Percentiles rank a stretch among this genome's conserved stretches.
These are phyloP conservation scores for Trametes sp. DNA, from an alignment of 1,284 basidiomycete species.

Conservation along the genomic window DNA sequence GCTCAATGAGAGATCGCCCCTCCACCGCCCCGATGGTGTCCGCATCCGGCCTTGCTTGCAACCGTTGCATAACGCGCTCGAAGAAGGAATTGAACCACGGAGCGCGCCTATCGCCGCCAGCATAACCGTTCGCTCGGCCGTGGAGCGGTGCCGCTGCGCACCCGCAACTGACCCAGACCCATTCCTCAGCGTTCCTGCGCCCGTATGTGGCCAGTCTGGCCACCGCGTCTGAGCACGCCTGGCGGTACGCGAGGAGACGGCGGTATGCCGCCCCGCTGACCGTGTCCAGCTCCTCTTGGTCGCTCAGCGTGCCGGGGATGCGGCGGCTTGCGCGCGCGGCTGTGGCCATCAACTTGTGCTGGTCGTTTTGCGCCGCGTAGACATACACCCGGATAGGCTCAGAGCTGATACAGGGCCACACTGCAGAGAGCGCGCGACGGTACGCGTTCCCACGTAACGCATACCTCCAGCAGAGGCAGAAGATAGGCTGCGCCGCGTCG, in stretches of 20 bases:
- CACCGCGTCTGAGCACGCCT: neutral
- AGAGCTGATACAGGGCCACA: neutral
- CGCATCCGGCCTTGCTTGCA: too few species aligned
- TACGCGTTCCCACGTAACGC: neutral
- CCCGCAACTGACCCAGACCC: too few species aligned
- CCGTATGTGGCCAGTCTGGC: neutral
- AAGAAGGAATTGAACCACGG: too few species aligned
- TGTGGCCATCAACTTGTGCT: neutral
- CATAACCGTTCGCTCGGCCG: too few species aligned
- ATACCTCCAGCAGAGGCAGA: neutral
- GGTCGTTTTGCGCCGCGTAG: neutral
- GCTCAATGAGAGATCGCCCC: too few species aligned
- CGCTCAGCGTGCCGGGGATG: neutral
- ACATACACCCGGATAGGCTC: neutral
- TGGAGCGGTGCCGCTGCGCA: too few species aligned
- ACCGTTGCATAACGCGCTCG: too few species aligned
- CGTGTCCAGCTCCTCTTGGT: slow-evolving; percentile 19
- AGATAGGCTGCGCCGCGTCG: neutral
- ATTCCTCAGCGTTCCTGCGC: too few species aligned
- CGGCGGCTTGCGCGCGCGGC: neutral
- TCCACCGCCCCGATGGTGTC: too few species aligned
- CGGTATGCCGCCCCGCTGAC: slow-evolving; percentile 22
- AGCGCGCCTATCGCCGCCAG: too few species aligned
- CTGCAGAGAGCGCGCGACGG: neutral
- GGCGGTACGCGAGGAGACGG: slow-evolving; percentile 17